Base-by-base conservation (phyloP, 768 basidiomycete genomes). In the Thelephora aurantiotincta region DNA sequence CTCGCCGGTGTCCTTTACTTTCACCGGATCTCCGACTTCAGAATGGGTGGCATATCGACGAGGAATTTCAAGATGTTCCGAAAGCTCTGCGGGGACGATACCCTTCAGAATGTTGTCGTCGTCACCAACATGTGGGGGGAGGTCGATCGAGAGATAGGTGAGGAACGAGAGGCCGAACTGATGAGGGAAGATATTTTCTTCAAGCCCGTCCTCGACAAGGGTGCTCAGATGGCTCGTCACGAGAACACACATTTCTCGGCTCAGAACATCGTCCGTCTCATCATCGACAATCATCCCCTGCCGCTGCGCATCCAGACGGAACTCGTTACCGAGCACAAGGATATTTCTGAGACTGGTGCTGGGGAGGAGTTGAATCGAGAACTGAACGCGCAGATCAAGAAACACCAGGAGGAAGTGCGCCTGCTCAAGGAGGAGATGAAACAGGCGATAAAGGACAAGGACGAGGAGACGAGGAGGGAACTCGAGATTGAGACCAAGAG, bases 111-210 rank as follows among this genome's bases (percentile, higher is more conserved):
- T 50, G 72, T 78, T 23, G 61, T 72, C 22, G 67, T 78, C 50
- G 68, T 69, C 44, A 76, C 76, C 41, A 77, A 65, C 34, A 75
- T 71, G 71, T 76, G 75, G 74, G 67, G 63, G 4, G 60, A 64
- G 50, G 66, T 73, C 35, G 60, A 60, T 42, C 54, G 52, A 36
- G 61, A 62, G 38, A 30, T 65, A n/a, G 72, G 70, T 5, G 57
- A 63, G 49, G 59, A 59, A 2, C 63, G 76, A 20, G 75, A 78
- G 53, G 49, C 47, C 0, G 74, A 77, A 52, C 68, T 78, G 16
- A 57, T 58, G 22, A 46, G 2, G 36, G 61, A 65, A 22, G 61
- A 62, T 49, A 64, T 64, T 34, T 78, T 75, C 58, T 78, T 75
- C 62, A 73, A 74, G 47, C 64, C 68, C 11, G 72, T 67, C 2